Percentiles rank a stretch among this genome's conserved stretches.
Evolutionary conservation across 164 flowering plant genomes (phyloP).

Genomic region (Litsea cubeba): DNA sequence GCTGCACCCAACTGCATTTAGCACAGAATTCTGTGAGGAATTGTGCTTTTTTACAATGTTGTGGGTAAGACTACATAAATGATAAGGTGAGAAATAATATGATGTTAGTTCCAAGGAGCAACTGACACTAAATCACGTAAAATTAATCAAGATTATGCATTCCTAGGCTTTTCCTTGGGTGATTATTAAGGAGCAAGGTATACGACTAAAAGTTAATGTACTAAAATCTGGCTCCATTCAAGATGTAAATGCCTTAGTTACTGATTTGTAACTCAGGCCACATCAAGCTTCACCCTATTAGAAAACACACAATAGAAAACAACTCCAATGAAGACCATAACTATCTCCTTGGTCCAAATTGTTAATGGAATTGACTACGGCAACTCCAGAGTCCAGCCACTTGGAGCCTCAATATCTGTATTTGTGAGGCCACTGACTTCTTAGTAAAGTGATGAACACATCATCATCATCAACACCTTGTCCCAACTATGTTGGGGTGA

Average conservation of each 20-base stretch:
- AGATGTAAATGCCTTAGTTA: not conserved
- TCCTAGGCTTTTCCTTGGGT: too few relatives aligned
- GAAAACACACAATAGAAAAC: not conserved
- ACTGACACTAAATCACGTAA: not conserved
- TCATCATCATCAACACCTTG: too few relatives aligned
- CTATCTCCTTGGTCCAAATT: not conserved
- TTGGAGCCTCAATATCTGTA: too few relatives aligned
- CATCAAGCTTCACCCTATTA: not conserved
- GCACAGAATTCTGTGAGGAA: not conserved
- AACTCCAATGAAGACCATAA: not conserved
- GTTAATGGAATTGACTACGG: not conserved
- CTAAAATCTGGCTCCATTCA: not conserved
- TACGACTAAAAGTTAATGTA: not conserved
- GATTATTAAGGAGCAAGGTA: not conserved
- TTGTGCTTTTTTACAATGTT: not conserved
- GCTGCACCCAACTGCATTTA: conserved; percentile 78
- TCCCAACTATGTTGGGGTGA: too few relatives aligned
- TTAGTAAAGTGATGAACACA: not conserved
- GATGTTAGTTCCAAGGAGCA: not conserved
- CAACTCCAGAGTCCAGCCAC: not conserved
- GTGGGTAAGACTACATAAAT: not conserved
- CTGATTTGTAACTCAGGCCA: not conserved
- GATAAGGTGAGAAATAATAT: too few relatives aligned
- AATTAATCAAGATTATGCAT: not conserved
- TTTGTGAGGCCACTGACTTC: not conserved